Percentiles rank a stretch among this genome's conserved stretches.
Conservation (phyloP, 2,329 filamentous ascomycete species). For the Penicillium sp. region DNA sequence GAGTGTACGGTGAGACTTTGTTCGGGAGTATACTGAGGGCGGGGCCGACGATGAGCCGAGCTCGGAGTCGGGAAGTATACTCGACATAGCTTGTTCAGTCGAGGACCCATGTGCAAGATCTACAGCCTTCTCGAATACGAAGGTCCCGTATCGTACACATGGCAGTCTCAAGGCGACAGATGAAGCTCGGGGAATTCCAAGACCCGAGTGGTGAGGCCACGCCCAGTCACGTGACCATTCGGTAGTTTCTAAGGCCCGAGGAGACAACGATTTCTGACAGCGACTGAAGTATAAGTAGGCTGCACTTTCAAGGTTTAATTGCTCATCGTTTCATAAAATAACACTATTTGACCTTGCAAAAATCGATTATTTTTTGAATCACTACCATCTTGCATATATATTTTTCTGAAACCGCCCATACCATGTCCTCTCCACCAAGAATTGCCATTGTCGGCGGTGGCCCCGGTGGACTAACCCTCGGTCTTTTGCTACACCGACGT, state of each 20-base stretch:
- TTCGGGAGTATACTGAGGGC: neutral
- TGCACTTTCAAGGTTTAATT: neutral
- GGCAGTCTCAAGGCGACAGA: neutral
- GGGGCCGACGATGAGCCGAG: neutral
- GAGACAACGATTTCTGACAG: neutral
- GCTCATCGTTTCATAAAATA: neutral
- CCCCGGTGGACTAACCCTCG: conserved; percentile 32
- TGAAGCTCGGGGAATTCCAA: neutral
- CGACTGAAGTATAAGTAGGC: neutral
- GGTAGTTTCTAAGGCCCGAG: neutral
- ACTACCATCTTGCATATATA: neutral
- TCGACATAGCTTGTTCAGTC: neutral
- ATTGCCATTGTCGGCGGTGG: conserved; percentile 43
- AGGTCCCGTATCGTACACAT: neutral
- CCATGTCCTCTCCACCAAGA: conserved; percentile 14
- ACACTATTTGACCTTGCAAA: neutral
- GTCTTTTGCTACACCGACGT: conserved; percentile 20
- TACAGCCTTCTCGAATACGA: neutral
- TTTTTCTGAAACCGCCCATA: neutral
- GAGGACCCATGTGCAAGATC: neutral
- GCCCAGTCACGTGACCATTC: neutral
- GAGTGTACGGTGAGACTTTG: conserved; percentile 18
- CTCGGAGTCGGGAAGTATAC: neutral
- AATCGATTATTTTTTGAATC: neutral
- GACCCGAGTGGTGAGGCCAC: neutral